A percentile compares a stretch with the other conserved stretches of the same genome.
phyloP scores from a whole-genome alignment of 2,329 filamentous ascomycete genomes.

The Dryadomyces quercus-mongolicae region DNA sequence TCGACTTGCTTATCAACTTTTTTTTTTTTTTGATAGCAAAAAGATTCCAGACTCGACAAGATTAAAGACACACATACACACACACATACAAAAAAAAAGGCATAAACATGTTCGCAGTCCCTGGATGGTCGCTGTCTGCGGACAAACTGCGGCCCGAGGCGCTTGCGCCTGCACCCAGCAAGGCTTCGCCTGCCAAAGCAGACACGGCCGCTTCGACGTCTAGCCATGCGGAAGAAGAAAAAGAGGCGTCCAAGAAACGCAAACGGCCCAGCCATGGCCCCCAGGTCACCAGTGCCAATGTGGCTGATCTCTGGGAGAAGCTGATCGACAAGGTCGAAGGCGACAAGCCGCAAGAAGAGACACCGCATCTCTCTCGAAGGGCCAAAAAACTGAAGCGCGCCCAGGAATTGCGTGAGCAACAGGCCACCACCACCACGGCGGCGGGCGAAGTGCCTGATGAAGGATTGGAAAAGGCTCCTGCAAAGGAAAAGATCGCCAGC shows the following conservation, averaged over 20 bases:
- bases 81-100: too few relatives aligned
- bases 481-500: constrained; percentile 5
- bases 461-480: neutral
- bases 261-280: constrained; percentile 29
- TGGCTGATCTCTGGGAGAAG: constrained; percentile 66
- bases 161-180: constrained; percentile 17
- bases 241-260: constrained; percentile 36
- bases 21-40: neutral
- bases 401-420: constrained; percentile 6
- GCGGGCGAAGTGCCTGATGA: neutral
- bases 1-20: neutral
- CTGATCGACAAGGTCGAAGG: constrained; percentile 53
- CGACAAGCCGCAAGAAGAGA: neutral
- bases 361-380: constrained; percentile 6
- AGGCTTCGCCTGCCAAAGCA: constrained; percentile 2
- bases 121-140: constrained; percentile 77
- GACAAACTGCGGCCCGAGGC: constrained; percentile 60
- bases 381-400: constrained; percentile 15
- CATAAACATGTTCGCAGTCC: constrained; percentile 74
- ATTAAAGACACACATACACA: neutral
- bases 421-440: neutral
- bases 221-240: neutral
- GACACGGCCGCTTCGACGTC: constrained; percentile 15
- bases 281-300: constrained; percentile 52
- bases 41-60: neutral